These are phyloP conservation scores for Larix sibirica DNA, from an alignment of 83 land plant genomes.

Conservation along the genomic window DNA sequence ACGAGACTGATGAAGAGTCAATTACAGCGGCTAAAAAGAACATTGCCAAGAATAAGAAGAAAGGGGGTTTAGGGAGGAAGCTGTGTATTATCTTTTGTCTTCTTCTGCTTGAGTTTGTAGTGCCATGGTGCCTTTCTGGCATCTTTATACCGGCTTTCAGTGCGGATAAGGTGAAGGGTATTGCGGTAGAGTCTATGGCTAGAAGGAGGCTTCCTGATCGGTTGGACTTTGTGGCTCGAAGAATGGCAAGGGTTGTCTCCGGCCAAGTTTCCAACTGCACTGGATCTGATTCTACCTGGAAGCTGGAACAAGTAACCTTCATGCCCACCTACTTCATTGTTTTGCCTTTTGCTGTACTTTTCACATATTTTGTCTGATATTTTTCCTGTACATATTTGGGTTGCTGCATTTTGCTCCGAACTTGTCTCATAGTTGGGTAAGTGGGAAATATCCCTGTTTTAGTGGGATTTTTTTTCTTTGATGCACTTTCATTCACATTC, in stretches of 20 bases:
- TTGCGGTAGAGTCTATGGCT: constrained; percentile 29
- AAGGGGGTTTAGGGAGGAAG: background rate
- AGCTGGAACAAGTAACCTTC: constrained; percentile 40
- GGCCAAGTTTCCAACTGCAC: constrained; percentile 45
- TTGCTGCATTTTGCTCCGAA: background rate
- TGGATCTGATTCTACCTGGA: constrained; percentile 42
- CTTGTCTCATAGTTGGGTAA: too few species aligned
- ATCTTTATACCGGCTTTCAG: constrained; percentile 33
- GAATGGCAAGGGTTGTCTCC: constrained; percentile 23
- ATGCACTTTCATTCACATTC: too few species aligned
- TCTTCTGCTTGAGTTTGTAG: constrained; percentile 32
- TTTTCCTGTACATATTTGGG: background rate
- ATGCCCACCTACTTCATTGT: background rate
- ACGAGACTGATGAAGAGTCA: background rate
- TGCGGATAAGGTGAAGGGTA: constrained; percentile 20
- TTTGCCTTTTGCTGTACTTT: background rate
- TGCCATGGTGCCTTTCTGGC: constrained; percentile 20
- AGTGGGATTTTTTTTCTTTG: too few species aligned
- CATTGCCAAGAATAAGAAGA: background rate
- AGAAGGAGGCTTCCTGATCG: constrained; percentile 26
- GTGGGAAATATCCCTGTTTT: too few species aligned
- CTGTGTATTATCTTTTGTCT: constrained; percentile 17
- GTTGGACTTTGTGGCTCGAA: constrained; percentile 32
- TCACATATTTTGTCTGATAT: background rate
- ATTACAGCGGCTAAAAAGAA: background rate